Evolutionary conservation across 129 eudicot genomes (phyloP), one percentile per base, ranked within the genome.

Genomic region (Scalesia atractyloides): DNA sequence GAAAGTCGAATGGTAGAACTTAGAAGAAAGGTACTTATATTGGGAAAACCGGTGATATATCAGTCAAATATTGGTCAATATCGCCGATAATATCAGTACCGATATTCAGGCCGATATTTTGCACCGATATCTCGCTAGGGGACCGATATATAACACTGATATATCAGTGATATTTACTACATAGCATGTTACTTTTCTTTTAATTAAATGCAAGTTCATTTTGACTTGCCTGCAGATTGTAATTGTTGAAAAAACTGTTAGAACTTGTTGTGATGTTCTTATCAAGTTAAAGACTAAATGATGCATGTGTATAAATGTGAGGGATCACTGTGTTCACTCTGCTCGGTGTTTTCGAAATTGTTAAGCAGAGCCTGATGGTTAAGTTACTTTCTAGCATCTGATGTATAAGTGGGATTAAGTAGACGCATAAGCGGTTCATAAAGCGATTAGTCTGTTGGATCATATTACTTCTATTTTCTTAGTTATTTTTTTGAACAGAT

Each of bases 401-500:
- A 57, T 57, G 11, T 57, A 57, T 57, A 57, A 57, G 16, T 57
- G 37, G 63, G 9, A 22, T 57, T 57, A 57, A 57, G 63, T 20
- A 26, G 65, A 59, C 39, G 9, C 65, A 59, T 59, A 59, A 24
- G 18, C 17, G n/a, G 41, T 59, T 59, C 65, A 13, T 14, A 5
- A 26, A 13, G 43, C 7, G 39, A 59, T 59, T 26, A 16, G 34
- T 59, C 43, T 24, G 11, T 30, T 59, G 65, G 41, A 59, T 59
- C 66, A 41, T 20, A 47, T 74, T 63, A 59, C 61, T 64, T 16
- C 8, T 30, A 5, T 75, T 75, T 68, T 20, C 41, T 58, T 26
- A 1, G 3, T 30, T 30, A 30, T 30, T 50, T 73, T 48, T 36
- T 73, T 57, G 36, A 74, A 82, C 96, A 95, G 99, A 76, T 95